Percentiles rank a stretch among this genome's conserved stretches.
Evolutionary conservation across 495 filamentous ascomycete genomes (phyloP).

Genomic region (Penicillium roqueforti): DNA sequence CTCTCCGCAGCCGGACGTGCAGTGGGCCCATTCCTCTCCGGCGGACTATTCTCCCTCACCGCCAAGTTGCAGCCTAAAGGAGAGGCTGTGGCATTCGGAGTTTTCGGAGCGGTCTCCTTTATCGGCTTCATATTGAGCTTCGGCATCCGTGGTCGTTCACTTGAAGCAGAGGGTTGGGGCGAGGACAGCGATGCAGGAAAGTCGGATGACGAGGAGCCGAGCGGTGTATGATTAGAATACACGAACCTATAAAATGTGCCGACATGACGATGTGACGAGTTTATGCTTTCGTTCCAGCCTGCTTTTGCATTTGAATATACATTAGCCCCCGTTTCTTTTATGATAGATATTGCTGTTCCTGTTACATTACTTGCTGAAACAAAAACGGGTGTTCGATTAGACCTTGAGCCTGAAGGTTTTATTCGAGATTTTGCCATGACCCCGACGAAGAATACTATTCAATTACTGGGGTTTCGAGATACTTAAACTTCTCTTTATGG

Average conservation of each 20-base stretch:
- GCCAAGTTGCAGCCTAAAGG: conserved; percentile 68
- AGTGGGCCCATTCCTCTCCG: conserved; percentile 82
- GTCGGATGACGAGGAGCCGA: conserved; percentile 46
- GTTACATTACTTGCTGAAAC: conserved; percentile 10
- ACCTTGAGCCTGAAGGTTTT: neutral
- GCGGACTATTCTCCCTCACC: conserved; percentile 73
- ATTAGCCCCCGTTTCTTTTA: neutral
- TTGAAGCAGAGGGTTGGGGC: conserved; percentile 60
- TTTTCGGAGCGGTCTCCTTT: conserved; percentile 75
- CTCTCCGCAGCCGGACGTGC: conserved; percentile 88
- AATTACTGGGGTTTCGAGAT: neutral
- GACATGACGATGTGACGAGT: conserved; percentile 19
- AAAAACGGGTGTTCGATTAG: neutral
- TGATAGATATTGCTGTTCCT: conserved; percentile 3
- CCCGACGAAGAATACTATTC: neutral
- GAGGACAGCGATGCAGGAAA: conserved; percentile 51
- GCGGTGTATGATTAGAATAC: conserved; percentile 7
- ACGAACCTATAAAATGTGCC: neutral
- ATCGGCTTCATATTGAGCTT: conserved; percentile 73
- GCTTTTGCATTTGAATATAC: conserved; percentile 16
- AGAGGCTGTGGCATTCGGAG: conserved; percentile 77
- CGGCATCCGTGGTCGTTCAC: conserved; percentile 56
- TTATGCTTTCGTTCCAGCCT: conserved; percentile 13
- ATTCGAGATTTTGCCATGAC: neutral
- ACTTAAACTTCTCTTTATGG: neutral